Evolutionary conservation across 805 yeast genomes (phyloP).

Genomic region (Saccharomycopsis microspora): DNA sequence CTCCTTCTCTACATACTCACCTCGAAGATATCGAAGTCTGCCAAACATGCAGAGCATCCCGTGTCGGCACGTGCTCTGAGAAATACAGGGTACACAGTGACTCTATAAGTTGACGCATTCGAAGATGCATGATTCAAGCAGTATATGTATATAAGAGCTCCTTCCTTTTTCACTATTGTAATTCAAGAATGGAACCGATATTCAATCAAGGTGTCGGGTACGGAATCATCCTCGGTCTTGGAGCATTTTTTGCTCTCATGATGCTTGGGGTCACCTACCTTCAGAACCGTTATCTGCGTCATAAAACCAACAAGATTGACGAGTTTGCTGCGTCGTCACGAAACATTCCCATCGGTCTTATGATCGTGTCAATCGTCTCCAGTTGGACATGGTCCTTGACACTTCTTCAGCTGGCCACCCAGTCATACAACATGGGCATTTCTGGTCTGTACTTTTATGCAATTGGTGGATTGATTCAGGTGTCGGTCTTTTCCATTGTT

Average conservation of each 20-base stretch:
- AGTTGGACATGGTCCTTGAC: conserved; percentile 29
- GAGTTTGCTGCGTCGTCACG: conserved; percentile 35
- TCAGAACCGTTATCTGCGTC: conserved; percentile 25
- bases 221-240: conserved; percentile 82
- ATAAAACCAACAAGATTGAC: conserved; percentile 24
- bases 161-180: too few species aligned
- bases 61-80: too few species aligned
- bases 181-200: conserved; percentile 19
- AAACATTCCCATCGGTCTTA: conserved; percentile 31
- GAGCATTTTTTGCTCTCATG: conserved; percentile 39
- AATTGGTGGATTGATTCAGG: conserved; percentile 21
- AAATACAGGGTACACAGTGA: too few species aligned
- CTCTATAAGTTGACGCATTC: too few species aligned
- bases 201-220: conserved; percentile 77
- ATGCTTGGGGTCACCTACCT: conserved; percentile 30
- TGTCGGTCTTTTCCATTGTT: conserved; percentile 26
- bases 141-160: too few species aligned
- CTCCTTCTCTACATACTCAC: too few species aligned
- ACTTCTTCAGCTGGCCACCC: conserved; percentile 22
- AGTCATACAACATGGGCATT: conserved; percentile 23
- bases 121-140: too few species aligned
- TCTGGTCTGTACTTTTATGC: conserved; percentile 24
- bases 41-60: too few species aligned
- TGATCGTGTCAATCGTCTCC: conserved; percentile 32
- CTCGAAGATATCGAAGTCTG: too few species aligned